Conservation (phyloP, 1,139 yeast species). For the Trichomonascaceae sp. region DNA sequence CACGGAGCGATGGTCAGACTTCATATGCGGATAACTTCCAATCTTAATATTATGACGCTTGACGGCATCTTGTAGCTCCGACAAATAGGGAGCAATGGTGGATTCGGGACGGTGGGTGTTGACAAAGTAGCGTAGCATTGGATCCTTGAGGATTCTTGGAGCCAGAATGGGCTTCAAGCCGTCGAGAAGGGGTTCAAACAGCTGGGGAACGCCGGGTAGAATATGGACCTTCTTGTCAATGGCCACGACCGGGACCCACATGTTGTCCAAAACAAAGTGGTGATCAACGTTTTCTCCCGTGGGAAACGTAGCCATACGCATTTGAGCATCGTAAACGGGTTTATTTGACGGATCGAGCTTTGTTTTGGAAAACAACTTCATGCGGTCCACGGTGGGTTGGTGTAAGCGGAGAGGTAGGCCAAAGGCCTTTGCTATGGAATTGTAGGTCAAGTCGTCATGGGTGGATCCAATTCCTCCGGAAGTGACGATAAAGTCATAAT, state of each 20-base stretch:
- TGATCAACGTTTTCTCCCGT: slow-evolving; percentile 35
- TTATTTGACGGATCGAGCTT: slow-evolving; percentile 24
- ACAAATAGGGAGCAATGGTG: slow-evolving; percentile 51
- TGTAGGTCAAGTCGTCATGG: slow-evolving; percentile 79
- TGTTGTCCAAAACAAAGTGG: slow-evolving; percentile 38
- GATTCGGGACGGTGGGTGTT: slow-evolving; percentile 51
- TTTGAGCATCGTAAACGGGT: slow-evolving; percentile 44
- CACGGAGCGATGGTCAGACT: slow-evolving; percentile 34
- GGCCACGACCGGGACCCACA: slow-evolving; percentile 79
- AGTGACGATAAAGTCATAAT: slow-evolving; percentile 60
- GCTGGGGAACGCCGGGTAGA: slow-evolving; percentile 71
- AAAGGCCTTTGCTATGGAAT: slow-evolving; percentile 52
- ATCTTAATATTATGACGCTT: slow-evolving; percentile 40
- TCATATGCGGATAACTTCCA: slow-evolving; percentile 76
- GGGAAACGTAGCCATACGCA: slow-evolving; percentile 74
- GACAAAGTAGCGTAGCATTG: slow-evolving; percentile 42
- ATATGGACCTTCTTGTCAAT: slow-evolving; percentile 50
- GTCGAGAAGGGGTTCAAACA: slow-evolving; percentile 44
- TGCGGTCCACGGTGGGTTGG: slow-evolving; percentile 43
- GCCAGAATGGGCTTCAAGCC: slow-evolving; percentile 26
- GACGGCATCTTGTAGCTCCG: slow-evolving; percentile 37
- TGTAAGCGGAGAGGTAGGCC: slow-evolving; percentile 40
- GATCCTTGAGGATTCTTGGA: slow-evolving; percentile 21
- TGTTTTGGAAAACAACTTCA: slow-evolving; percentile 37
- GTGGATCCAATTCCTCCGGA: slow-evolving; percentile 84